Conservation (phyloP, 345 rosid species). For the Linum usitatissimum region DNA sequence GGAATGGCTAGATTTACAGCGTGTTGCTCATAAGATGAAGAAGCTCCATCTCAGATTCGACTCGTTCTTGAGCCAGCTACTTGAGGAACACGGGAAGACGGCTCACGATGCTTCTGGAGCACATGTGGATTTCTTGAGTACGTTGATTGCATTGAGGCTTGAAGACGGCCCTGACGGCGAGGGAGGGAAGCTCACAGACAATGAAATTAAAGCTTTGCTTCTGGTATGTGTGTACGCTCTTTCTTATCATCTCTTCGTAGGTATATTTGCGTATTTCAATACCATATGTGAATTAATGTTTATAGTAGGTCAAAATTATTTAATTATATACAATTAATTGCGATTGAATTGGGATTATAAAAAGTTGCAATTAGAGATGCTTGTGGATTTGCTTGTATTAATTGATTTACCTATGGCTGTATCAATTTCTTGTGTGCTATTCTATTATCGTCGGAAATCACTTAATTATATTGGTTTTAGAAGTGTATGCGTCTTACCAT, state of each 20-base stretch:
- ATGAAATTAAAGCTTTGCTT: slow-evolving; percentile 75
- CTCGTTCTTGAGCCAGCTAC: slow-evolving; percentile 39
- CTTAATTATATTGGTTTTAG: neutral
- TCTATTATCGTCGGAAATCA: too few species aligned
- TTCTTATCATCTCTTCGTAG: too few species aligned
- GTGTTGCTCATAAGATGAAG: slow-evolving; percentile 82
- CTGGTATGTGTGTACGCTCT: slow-evolving; percentile 27
- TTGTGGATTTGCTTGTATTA: too few species aligned
- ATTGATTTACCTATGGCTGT: too few species aligned
- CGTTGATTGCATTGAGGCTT: slow-evolving; percentile 49
- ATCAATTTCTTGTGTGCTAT: too few species aligned
- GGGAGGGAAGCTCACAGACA: slow-evolving; percentile 55
- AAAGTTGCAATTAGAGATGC: too few species aligned
- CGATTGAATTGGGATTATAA: too few species aligned
- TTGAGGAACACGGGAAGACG: slow-evolving; percentile 46
- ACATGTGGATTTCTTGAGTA: slow-evolving; percentile 42
- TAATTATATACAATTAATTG: too few species aligned
- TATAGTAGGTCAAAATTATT: too few species aligned
- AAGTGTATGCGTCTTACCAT: neutral
- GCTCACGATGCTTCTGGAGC: slow-evolving; percentile 14
- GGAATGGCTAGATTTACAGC: slow-evolving; percentile 78
- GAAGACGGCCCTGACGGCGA: slow-evolving; percentile 27
- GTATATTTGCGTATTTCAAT: too few species aligned
- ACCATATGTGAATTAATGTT: too few species aligned
- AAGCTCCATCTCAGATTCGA: slow-evolving; percentile 67